Evolutionary conservation across 192 early-diverging fungal species (phyloP).

Genomic region (Coemansia sp.): DNA sequence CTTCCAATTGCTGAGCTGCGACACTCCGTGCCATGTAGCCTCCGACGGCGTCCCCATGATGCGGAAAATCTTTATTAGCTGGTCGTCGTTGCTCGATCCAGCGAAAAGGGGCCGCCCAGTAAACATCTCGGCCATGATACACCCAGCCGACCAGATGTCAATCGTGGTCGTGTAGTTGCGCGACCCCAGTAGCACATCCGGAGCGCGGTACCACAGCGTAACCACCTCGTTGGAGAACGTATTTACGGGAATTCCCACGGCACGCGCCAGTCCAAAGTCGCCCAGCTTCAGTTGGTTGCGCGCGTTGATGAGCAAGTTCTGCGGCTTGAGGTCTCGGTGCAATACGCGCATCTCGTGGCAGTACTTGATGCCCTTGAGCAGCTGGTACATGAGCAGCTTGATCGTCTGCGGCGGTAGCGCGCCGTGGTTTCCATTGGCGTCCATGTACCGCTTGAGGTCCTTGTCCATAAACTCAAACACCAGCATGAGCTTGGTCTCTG

Average conservation of each 20-base stretch:
- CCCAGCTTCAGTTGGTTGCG: conserved; percentile 82
- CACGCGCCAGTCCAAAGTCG: conserved; percentile 82
- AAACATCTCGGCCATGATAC: conserved; percentile 97
- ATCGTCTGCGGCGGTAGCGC: conserved; percentile 64
- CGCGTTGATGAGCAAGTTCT: conserved; percentile 81
- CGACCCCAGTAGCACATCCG: conserved; percentile 95
- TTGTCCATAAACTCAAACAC: conserved; percentile 90
- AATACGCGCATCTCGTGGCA: conserved; percentile 84
- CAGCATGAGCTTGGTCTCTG: conserved; percentile 81
- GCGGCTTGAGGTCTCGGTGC: conserved; percentile 85
- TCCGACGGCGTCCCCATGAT: conserved; percentile 79
- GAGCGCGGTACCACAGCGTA: conserved; percentile 97
- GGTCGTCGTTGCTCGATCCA: conserved; percentile 80
- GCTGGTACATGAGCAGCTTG: conserved; percentile 82
- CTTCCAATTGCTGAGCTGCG: conserved; percentile 71
- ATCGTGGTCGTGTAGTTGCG: conserved; percentile 93
- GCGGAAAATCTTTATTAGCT: conserved; percentile 78
- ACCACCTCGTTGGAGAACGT: conserved; percentile 99
- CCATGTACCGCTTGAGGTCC: conserved; percentile 88
- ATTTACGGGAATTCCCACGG: conserved; percentile 84
- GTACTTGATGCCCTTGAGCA: conserved; percentile 79
- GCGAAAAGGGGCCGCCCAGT: conserved; percentile 79
- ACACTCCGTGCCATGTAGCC: conserved; percentile 74
- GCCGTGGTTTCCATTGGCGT: conserved; percentile 64
- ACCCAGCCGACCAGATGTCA: conserved; percentile 97